Conservation (phyloP, 2,329 filamentous ascomycete genomes). For the Penicillium hordei region DNA sequence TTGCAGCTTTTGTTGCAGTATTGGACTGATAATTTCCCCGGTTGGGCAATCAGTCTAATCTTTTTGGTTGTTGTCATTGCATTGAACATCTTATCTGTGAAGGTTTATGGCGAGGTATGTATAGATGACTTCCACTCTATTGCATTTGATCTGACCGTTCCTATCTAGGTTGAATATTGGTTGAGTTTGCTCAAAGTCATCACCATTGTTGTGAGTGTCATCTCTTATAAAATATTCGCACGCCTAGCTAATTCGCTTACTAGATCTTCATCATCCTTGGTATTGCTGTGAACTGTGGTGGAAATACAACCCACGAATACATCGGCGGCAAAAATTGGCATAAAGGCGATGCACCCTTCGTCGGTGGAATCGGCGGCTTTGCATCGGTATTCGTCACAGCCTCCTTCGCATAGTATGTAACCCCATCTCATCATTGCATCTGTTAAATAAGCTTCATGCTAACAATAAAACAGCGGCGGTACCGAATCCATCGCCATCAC, state of each 20-base stretch:
- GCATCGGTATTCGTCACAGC: slow-evolving; percentile 64
- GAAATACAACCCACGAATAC: slow-evolving; percentile 54
- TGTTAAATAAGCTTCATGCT: neutral
- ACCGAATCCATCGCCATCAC: slow-evolving; percentile 67
- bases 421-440: neutral
- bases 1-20: slow-evolving; percentile 60
- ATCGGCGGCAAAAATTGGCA: slow-evolving; percentile 61
- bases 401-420: slow-evolving; percentile 57
- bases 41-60: slow-evolving; percentile 63
- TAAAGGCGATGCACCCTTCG: slow-evolving; percentile 62
- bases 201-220: slow-evolving; percentile 40
- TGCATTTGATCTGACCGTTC: neutral
- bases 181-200: slow-evolving; percentile 45
- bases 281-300: slow-evolving; percentile 61
- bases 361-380: slow-evolving; percentile 64
- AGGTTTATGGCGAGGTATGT: slow-evolving; percentile 54
- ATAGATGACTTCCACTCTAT: neutral
- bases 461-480: slow-evolving; percentile 46
- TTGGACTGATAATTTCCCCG: slow-evolving; percentile 63
- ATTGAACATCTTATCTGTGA: slow-evolving; percentile 55
- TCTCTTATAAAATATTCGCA: neutral
- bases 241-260: slow-evolving; percentile 16
- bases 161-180: slow-evolving; percentile 42
- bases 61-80: slow-evolving; percentile 58
- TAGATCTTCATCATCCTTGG: slow-evolving; percentile 63